Base-by-base conservation (phyloP, 345 rosid genomes). In the Sonneratia caseolaris region DNA sequence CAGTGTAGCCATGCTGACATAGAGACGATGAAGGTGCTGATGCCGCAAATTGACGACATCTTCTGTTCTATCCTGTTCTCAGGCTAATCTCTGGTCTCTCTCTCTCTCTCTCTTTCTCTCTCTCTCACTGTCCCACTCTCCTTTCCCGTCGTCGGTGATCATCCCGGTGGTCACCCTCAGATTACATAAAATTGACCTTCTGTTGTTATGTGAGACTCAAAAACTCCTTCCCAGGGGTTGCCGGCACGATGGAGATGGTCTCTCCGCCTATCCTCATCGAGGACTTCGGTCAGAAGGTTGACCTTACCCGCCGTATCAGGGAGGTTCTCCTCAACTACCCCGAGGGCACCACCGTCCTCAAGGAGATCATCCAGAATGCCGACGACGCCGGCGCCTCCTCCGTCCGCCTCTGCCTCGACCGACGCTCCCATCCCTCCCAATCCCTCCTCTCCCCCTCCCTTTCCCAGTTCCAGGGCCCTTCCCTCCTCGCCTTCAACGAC, bases 251-350 rank as follows among this genome's bases (percentile, higher is more conserved):
- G 45, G 45, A 42, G 93, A 87, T 83, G 89, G 88, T 83, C 70
- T 80, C 89, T 18, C 85, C 85, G 77, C 45, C 87, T 66, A 67
- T 86, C 73, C 76, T 91, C 70, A 84, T 93, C 11, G 98, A 93
- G 77, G 98, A 93, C 86, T 93, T 93, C 83, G 98, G 98, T 70
- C 98, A 93, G 79, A 93, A 91, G 79, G 98, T 93, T 35, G 98
- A 93, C 94, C 87, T 93, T 47, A 91, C 97, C 56, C 94, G 98
- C 57, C 85, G 97, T 74, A 93, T 93, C 87, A 87, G 98, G 55
- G 98, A 93, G 83, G 98, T 93, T 72, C 80, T 93, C 62, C 64
- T 91, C 76, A 93, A 91, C 87, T 93, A 93, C 51, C 98, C 98
- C 38, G 98, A 93, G 74, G 98, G 98, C 13, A 89, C 94, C 69